phyloP scores from a whole-genome alignment of 768 basidiomycete genomes.

The Suillus alpinus region DNA sequence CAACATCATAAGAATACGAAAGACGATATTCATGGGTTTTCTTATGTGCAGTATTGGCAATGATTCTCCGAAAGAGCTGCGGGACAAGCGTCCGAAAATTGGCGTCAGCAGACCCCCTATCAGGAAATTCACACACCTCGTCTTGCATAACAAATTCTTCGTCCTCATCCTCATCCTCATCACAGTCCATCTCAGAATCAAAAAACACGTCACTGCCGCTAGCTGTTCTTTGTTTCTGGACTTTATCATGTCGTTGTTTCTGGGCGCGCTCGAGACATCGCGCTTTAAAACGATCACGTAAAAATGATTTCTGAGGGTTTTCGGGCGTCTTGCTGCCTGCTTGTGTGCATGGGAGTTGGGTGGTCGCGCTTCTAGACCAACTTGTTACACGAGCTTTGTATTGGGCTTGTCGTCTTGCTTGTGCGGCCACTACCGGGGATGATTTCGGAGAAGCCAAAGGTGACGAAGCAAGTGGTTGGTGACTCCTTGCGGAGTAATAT shows the following conservation, averaged over 20 bases:
- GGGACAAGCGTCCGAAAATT: background rate
- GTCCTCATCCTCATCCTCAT: constrained; percentile 57
- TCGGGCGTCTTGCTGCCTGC: constrained; percentile 25
- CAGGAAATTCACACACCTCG: constrained; percentile 41
- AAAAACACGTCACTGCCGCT: constrained; percentile 49
- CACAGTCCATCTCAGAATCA: constrained; percentile 47
- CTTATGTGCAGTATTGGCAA: constrained; percentile 52
- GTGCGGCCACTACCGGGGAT: constrained; percentile 44
- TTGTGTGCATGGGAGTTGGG: constrained; percentile 15
- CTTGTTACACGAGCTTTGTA: constrained; percentile 45
- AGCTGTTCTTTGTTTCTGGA: constrained; percentile 36
- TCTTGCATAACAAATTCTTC: constrained; percentile 61
- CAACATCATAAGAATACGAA: constrained; percentile 67
- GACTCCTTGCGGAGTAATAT: constrained; percentile 25
- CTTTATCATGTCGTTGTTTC: constrained; percentile 42
- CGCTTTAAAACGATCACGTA: constrained; percentile 59
- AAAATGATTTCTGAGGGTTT: constrained; percentile 50
- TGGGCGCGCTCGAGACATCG: constrained; percentile 62
- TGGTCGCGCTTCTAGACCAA: constrained; percentile 18
- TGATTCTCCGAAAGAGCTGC: constrained; percentile 66
- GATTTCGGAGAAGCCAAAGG: constrained; percentile 49
- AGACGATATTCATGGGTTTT: constrained; percentile 52
- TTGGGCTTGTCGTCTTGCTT: constrained; percentile 52
- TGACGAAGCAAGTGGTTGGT: constrained; percentile 45
- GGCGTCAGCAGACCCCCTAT: constrained; percentile 10